A percentile compares a stretch with the other conserved stretches of the same genome.
Conservation (phyloP, 495 filamentous ascomycete genomes). For the Podospora didyma region DNA sequence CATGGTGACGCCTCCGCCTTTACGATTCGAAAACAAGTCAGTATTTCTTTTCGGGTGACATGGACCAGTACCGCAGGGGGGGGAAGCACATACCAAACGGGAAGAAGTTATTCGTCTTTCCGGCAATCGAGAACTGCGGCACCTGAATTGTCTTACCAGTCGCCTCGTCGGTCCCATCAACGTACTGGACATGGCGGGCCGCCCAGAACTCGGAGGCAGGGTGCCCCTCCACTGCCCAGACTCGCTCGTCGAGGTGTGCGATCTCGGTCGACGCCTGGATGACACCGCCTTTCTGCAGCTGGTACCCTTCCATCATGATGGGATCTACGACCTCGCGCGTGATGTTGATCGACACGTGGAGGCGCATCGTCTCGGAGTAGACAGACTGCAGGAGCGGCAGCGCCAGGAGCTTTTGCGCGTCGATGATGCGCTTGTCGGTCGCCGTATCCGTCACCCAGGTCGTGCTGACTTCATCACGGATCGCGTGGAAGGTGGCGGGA, state of each 20-base stretch:
- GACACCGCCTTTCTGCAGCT: constrained; percentile 13
- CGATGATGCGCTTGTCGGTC: constrained; percentile 8
- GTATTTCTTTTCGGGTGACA: too few relatives aligned
- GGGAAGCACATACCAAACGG: constrained; percentile 23
- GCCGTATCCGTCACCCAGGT: constrained; percentile 6
- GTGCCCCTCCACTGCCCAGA: constrained; percentile 26
- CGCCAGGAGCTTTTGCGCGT: constrained; percentile 23
- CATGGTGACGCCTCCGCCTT: constrained; percentile 36
- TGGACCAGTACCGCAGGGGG: too few relatives aligned
- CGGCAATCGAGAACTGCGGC: constrained; percentile 10
- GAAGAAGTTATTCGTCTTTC: constrained; percentile 21
- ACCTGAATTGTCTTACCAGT: not conserved
- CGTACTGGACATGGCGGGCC: constrained; percentile 19
- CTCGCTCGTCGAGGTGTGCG: constrained; percentile 20
- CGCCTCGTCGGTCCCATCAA: not conserved
- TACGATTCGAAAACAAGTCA: not conserved
- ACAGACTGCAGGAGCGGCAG: constrained; percentile 35
- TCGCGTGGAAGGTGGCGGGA: constrained; percentile 9
- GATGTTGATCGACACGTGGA: constrained; percentile 28
- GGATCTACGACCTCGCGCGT: constrained; percentile 18
- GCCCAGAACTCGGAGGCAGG: constrained; percentile 34
- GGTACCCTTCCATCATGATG: constrained; percentile 16
- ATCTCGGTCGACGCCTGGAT: constrained; percentile 22
- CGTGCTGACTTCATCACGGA: constrained; percentile 16
- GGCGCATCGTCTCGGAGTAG: constrained; percentile 33